Evolutionary conservation across 805 yeast genomes (phyloP).

Genomic region (Candida maris): DNA sequence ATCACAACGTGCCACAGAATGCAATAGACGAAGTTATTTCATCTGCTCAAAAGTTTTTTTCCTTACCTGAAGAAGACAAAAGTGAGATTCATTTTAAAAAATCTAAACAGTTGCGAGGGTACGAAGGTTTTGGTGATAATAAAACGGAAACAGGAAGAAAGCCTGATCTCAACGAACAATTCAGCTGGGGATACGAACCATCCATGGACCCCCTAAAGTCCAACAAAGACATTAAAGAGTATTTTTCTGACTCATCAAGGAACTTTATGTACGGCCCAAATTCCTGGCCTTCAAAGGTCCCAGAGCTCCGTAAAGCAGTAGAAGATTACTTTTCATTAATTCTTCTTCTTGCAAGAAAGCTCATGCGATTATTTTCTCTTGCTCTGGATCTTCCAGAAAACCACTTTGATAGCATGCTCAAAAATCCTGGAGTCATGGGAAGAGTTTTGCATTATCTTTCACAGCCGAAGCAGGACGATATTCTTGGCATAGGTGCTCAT

Average conservation of each 20-base stretch:
- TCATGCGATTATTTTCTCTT: constrained; percentile 26
- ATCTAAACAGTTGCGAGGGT: constrained; percentile 17
- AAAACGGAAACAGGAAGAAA: constrained; percentile 20
- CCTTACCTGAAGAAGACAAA: constrained; percentile 19
- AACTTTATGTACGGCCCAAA: constrained; percentile 21
- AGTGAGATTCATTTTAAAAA: constrained; percentile 19
- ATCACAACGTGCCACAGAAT: constrained; percentile 28
- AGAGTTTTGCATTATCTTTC: constrained; percentile 32
- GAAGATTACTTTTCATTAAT: constrained; percentile 22
- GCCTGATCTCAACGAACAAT: constrained; percentile 20
- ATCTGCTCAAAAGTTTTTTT: constrained; percentile 24
- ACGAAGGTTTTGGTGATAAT: constrained; percentile 23
- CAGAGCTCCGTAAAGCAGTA: constrained; percentile 23
- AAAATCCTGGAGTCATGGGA: constrained; percentile 27
- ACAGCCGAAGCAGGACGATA: constrained; percentile 26
- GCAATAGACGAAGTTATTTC: constrained; percentile 20
- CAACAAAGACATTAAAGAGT: constrained; percentile 20
- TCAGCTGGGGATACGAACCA: constrained; percentile 28
- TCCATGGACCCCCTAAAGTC: constrained; percentile 29
- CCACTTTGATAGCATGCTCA: constrained; percentile 22
- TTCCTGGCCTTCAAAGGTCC: constrained; percentile 30
- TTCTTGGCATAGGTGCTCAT: constrained; percentile 35
- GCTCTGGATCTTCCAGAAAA: constrained; percentile 27
- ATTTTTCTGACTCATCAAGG: constrained; percentile 12
- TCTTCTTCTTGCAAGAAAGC: constrained; percentile 24